Evolutionary conservation across 1,284 basidiomycete species (phyloP), one percentile per base, ranked within the genome.

Genomic region (Trametes polyzona): DNA sequence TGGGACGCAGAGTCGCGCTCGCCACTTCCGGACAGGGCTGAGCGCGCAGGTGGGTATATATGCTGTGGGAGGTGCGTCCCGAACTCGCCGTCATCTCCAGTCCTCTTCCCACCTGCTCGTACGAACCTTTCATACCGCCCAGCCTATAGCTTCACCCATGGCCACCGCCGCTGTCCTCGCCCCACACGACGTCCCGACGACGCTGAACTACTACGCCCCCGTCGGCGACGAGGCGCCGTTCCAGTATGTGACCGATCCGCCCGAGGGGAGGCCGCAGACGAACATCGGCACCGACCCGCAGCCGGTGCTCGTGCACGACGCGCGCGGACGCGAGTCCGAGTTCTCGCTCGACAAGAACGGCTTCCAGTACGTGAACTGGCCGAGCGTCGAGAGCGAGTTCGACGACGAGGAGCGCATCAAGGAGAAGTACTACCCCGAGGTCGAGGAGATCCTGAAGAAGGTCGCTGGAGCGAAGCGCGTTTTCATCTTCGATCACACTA

Each of bases 401-500:
- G 61, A 66, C 26, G 71, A 81, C 50, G 77, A 79, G n/a, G 53
- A 48, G 46, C 53, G 53, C 19, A 78, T 81, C 61, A 64, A 66
- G 61, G 44, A 48, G 10, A 61, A 52, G 24, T 79, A 79, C 54
- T 80, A 81, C 58, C 59, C 68, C 43, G 80, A 81, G 65, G 72
- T 77, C 0, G 74, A 75, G 58, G 72, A 75, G 57, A 61, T 81
- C 21, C 54, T 81, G 61, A 79, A 74, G 69, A 71, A 71, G 63
- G 56, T 78, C 24, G 53, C 53, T 5, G 53, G 53, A 30, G 53
- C 74, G n/a, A 75, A 74, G 64, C 71, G 68, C 39, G 70, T 79
- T 19, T 67, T 76, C 58, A 73, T 80, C 56, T 79, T 81, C 32
- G 76, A 81, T 59, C 77, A 81, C 57, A 79, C 76, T 23, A 73